phyloP scores from a whole-genome alignment of 345 rosid genomes.

The Heritiera fomes region DNA sequence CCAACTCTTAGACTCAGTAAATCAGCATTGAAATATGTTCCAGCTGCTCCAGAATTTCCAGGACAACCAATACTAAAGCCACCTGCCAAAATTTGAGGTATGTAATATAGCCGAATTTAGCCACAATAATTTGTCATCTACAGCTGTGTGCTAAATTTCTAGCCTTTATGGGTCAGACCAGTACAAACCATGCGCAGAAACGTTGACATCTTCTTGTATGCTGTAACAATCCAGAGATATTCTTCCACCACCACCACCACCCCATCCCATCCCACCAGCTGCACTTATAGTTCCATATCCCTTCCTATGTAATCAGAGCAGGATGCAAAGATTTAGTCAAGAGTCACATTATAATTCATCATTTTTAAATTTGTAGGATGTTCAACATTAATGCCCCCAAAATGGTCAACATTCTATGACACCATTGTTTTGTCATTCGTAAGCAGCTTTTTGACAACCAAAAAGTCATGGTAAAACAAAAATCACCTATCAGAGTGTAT shows the following conservation, averaged over 20 bases:
- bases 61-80: constrained; percentile 85
- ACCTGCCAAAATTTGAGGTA: constrained; percentile 50
- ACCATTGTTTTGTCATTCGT: not conserved
- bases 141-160: not conserved
- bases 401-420: not conserved
- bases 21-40: constrained; percentile 87
- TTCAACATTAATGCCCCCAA: not conserved
- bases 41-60: constrained; percentile 95
- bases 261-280: constrained; percentile 91
- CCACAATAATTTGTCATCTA: not conserved
- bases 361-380: constrained; percentile 11
- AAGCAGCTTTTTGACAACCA: not conserved
- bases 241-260: constrained; percentile 99
- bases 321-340: constrained; percentile 16
- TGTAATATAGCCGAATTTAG: constrained; percentile 16
- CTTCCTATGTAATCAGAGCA: constrained; percentile 60
- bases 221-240: constrained; percentile 91
- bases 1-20: constrained; percentile 82
- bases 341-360: constrained; percentile 9
- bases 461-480: constrained; percentile 2
- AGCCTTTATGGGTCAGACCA: constrained; percentile 26
- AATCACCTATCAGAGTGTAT: not conserved
- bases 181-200: constrained; percentile 86
- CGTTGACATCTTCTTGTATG: constrained; percentile 86
- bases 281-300: constrained; percentile 85